Percentiles rank a stretch among this genome's conserved stretches.
Conservation (phyloP, 352 stramenopile genomes). For the Globisporangium splendens region DNA sequence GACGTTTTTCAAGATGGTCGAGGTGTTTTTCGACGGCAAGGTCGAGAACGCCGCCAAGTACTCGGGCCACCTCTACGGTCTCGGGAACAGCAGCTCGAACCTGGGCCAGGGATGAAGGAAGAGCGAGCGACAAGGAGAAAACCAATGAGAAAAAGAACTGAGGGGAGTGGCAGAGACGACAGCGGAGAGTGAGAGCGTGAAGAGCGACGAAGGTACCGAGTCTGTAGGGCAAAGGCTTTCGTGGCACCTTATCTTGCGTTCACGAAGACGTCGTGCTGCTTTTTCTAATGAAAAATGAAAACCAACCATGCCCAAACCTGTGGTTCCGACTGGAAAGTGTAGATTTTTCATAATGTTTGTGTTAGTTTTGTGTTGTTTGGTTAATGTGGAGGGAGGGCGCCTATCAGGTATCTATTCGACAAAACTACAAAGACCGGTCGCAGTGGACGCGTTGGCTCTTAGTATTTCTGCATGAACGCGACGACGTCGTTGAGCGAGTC, state of each 20-base stretch:
- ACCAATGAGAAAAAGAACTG: too few species aligned
- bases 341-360: too few species aligned
- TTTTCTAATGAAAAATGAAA: too few species aligned
- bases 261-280: too few species aligned
- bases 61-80: conserved; percentile 81
- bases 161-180: too few species aligned
- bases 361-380: neutral
- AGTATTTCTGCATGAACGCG: conserved; percentile 74
- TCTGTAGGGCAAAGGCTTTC: neutral
- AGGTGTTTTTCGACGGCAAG: conserved; percentile 85
- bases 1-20: conserved; percentile 91
- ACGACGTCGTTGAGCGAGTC: conserved; percentile 58
- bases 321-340: too few species aligned
- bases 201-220: neutral
- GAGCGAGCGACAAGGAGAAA: conserved; percentile 6
- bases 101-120: conserved; percentile 32
- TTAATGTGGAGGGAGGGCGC: neutral
- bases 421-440: neutral
- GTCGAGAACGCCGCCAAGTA: conserved; percentile 83
- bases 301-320: too few species aligned
- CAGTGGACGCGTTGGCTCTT: conserved; percentile 15
- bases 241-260: neutral
- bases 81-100: conserved; percentile 62
- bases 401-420: neutral
- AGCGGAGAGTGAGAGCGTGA: too few species aligned